Evolutionary conservation across 192 early-diverging fungal species (phyloP).

Genomic region (Allomyces javanicus): DNA sequence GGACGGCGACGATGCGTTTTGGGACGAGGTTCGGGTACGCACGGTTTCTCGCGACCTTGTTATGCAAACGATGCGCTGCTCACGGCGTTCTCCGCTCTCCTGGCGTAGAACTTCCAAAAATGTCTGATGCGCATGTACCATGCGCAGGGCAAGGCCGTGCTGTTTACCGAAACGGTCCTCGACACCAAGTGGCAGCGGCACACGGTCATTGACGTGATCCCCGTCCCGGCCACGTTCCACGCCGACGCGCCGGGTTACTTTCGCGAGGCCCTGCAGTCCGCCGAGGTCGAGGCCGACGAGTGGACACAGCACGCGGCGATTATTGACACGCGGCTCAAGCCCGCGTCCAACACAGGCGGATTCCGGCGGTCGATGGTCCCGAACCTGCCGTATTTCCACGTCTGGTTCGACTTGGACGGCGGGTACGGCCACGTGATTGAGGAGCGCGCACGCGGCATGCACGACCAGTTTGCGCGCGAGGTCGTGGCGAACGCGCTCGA

Average conservation of each 20-base stretch:
- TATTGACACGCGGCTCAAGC: conserved; percentile 27
- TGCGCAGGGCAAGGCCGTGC: conserved; percentile 35
- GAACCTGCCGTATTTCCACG: conserved; percentile 88
- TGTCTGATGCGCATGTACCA: conserved; percentile 76
- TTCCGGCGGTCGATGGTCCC: conserved; percentile 49
- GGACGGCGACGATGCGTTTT: conserved; percentile 72
- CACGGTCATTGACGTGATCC: conserved; percentile 78
- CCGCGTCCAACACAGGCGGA: conserved; percentile 26
- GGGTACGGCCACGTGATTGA: conserved; percentile 96
- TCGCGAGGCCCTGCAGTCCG: conserved; percentile 56
- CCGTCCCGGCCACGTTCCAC: conserved; percentile 53
- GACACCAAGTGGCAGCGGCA: conserved; percentile 56
- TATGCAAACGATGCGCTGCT: too few species aligned
- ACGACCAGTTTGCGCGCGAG: not conserved
- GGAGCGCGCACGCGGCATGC: conserved; percentile 12
- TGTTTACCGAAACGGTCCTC: conserved; percentile 86
- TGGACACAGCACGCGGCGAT: conserved; percentile 71
- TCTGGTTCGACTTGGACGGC: conserved; percentile 78
- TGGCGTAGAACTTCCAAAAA: conserved; percentile 76
- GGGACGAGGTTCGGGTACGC: conserved; percentile 74
- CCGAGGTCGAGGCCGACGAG: conserved; percentile 44
- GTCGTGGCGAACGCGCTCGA: not conserved
- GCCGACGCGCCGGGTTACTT: conserved; percentile 71
- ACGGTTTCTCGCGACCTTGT: too few species aligned
- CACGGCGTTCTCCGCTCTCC: too few species aligned